Percentiles rank a stretch among this genome's conserved stretches.
Evolutionary conservation across 192 early-diverging fungal species (phyloP).

Genomic region (Linnemannia schmuckeri): DNA sequence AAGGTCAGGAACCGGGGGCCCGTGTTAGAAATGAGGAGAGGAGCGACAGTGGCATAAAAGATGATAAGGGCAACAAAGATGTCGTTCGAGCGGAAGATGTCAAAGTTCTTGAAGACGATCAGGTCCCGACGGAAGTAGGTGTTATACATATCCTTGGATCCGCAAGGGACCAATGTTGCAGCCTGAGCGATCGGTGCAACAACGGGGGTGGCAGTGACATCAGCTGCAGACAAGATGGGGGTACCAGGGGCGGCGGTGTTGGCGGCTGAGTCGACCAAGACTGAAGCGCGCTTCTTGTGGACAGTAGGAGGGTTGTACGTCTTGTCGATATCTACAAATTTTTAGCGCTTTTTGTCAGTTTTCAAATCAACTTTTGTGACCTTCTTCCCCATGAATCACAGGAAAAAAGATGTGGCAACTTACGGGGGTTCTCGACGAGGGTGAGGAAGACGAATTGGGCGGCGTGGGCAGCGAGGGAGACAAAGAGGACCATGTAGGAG

Average conservation of each 20-base stretch:
- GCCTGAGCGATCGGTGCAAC: slow-evolving; percentile 35
- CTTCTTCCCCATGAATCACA: not conserved
- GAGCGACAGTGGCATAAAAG: slow-evolving; percentile 79
- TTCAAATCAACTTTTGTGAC: not conserved
- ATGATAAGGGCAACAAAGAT: slow-evolving; percentile 82
- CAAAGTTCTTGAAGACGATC: slow-evolving; percentile 93
- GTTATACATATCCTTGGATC: slow-evolving; percentile 68
- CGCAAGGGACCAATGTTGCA: slow-evolving; percentile 46
- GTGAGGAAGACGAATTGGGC: slow-evolving; percentile 91
- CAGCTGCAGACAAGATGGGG: not conserved
- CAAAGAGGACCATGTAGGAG: slow-evolving; percentile 92
- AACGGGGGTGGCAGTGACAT: slow-evolving; percentile 2
- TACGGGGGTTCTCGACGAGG: slow-evolving; percentile 93
- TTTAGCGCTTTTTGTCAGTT: not conserved
- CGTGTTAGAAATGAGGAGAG: slow-evolving; percentile 64
- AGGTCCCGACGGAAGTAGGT: slow-evolving; percentile 88
- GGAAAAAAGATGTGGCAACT: slow-evolving; percentile 14
- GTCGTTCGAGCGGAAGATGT: slow-evolving; percentile 88
- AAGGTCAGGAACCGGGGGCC: slow-evolving; percentile 50
- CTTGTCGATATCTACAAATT: slow-evolving; percentile 68
- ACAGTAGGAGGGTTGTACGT: slow-evolving; percentile 67
- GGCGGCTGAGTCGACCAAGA: not conserved
- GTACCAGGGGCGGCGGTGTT: not conserved
- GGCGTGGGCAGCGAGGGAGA: slow-evolving; percentile 88
- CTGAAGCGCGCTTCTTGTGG: slow-evolving; percentile 43